These are phyloP conservation scores for Boechera retrofracta DNA, from an alignment of 345 rosid genomes.

Conservation along the genomic window DNA sequence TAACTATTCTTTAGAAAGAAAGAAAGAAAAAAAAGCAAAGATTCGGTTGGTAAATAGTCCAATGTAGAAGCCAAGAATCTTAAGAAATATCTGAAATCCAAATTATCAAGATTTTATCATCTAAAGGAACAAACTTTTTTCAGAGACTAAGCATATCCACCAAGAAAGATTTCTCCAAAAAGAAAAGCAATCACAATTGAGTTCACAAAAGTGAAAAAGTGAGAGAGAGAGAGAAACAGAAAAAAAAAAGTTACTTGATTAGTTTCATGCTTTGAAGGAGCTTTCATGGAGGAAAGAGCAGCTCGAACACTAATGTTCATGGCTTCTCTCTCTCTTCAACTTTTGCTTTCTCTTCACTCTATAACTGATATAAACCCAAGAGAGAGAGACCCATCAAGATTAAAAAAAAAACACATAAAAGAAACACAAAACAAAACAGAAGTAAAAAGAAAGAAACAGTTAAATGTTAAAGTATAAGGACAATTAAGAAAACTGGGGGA, in stretches of 20 bases:
- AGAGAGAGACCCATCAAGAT: conserved; percentile 34
- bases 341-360: conserved; percentile 41
- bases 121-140: conserved; percentile 37
- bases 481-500: no score
- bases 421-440: conserved; percentile 37
- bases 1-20: not conserved
- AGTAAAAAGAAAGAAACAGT: conserved; percentile 33
- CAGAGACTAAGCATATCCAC: conserved; percentile 37
- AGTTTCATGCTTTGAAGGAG: conserved; percentile 60
- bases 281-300: conserved; percentile 68
- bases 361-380: conserved; percentile 32
- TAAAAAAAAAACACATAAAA: conserved; percentile 26
- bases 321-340: conserved; percentile 42
- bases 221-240: not conserved
- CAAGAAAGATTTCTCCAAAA: conserved; percentile 19
- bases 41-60: conserved; percentile 39
- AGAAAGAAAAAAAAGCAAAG: conserved; percentile 11
- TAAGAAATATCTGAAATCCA: conserved; percentile 21
- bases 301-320: conserved; percentile 80
- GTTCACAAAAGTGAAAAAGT: conserved; percentile 21
- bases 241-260: conserved; percentile 54
- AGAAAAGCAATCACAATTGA: conserved; percentile 22
- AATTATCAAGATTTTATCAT: conserved; percentile 10
- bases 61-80: conserved; percentile 48
- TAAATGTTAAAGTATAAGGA: not conserved